Percentiles rank a stretch among this genome's conserved stretches.
Conservation (phyloP, 805 yeast species). For the Starmerella gropengiesseri region DNA sequence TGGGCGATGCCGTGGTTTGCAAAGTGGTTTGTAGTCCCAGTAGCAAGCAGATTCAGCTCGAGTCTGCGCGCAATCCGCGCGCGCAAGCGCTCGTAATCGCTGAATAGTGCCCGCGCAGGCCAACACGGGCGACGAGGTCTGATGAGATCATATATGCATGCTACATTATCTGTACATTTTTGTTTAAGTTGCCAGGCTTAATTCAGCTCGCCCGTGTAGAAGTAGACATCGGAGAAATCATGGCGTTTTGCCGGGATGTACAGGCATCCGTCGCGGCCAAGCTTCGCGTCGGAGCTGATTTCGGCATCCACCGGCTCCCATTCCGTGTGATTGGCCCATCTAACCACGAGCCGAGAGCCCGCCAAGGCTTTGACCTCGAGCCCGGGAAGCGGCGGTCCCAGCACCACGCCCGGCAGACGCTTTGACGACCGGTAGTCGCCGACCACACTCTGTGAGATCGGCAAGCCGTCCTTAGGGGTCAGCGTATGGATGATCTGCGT, state of each 20-base stretch:
- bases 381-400: conserved; percentile 24
- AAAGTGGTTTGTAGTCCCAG: conserved; percentile 39
- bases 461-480: conserved; percentile 26
- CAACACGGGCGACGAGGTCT: too few species aligned
- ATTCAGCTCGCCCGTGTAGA: conserved; percentile 21
- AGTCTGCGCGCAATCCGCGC: neutral
- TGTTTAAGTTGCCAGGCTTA: too few species aligned
- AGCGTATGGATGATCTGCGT: conserved; percentile 29
- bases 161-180: too few species aligned
- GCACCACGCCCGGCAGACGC: conserved; percentile 11
- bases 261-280: conserved; percentile 19
- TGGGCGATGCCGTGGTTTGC: conserved; percentile 51
- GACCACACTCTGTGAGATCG: conserved; percentile 30
- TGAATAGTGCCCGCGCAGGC: too few species aligned
- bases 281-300: conserved; percentile 7
- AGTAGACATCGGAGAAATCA: conserved; percentile 18
- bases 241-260: conserved; percentile 18
- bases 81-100: conserved; percentile 1
- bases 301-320: conserved; percentile 4
- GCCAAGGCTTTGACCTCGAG: conserved; percentile 15
- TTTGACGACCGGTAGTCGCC: conserved; percentile 26
- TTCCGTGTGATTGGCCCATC: conserved; percentile 13
- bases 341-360: conserved; percentile 2
- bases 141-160: too few species aligned
- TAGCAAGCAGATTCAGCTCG: conserved; percentile 25